Evolutionary conservation across 345 rosid genomes (phyloP).

Genomic region (Populus tremula): DNA sequence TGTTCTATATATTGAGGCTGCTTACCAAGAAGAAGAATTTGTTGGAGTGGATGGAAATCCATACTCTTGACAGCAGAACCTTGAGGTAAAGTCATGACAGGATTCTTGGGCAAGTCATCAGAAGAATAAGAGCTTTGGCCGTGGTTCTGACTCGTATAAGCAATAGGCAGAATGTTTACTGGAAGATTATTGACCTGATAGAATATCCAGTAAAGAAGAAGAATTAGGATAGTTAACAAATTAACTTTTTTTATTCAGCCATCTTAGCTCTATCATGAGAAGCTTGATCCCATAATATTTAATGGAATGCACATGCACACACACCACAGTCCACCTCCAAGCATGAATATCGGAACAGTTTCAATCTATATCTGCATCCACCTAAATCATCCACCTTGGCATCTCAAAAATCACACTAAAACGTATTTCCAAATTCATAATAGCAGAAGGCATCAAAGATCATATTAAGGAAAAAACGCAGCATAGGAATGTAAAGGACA

Average conservation of each 20-base stretch:
- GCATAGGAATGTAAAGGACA: neutral
- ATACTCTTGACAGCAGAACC: conserved; percentile 78
- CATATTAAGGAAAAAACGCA: neutral
- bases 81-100: conserved; percentile 56
- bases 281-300: neutral
- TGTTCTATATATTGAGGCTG: conserved; percentile 4
- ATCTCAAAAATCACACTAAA: neutral
- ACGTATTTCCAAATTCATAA: neutral
- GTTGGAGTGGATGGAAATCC: conserved; percentile 86
- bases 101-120: conserved; percentile 76
- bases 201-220: conserved; percentile 7
- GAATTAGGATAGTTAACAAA: conserved; percentile 5
- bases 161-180: conserved; percentile 58
- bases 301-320: neutral
- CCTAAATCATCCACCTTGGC: neutral
- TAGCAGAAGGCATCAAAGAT: conserved; percentile 2
- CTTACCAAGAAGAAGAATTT: conserved; percentile 78
- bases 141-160: conserved; percentile 62
- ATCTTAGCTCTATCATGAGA: neutral
- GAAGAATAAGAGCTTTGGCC: conserved; percentile 70
- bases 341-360: neutral
- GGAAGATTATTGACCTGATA: conserved; percentile 66
- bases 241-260: neutral
- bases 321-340: neutral
- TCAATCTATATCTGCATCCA: neutral